Evolutionary conservation across 352 stramenopile genomes (phyloP), one percentile per base, ranked within the genome.

Genomic region (Peronosclerospora sorghi): DNA sequence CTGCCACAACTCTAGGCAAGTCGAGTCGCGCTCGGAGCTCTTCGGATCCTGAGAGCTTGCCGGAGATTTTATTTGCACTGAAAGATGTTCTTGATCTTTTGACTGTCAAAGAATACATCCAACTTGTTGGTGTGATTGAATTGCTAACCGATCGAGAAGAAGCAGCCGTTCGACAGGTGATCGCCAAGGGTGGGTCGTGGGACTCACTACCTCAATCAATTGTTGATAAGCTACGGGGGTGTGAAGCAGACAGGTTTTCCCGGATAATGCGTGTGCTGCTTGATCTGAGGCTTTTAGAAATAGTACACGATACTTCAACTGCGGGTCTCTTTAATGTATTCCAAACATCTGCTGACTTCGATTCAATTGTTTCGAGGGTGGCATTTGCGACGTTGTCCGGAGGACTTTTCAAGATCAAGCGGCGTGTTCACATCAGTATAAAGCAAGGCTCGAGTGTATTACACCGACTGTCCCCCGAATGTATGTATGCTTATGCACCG

Each of bases 341-440:
- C 20, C 68, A 65, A 17, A 58, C 58, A 15, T 75, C 73, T 0
- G 62, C 78, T 28, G 72, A 86, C 35, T 84, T 88, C 35, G 76
- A 88, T 45, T 65, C 71, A 13, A 68, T 80, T 28, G 75, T 88
- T 43, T 88, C 76, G 4, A 70, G 80, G 32, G 73, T 88, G 5
- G 76, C 76, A 8, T 85, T 80, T 45, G 71, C 73, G 9, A 86
- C 76, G 1, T 51, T 88, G 12, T 83, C 76, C 0, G 76, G 76
- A 17, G 76, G 76, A 5, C 34, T 86, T 8, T 82, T 88, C 32
- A 53, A 58, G 45, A 50, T 85, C 26, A 79, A 74, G 28, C 43
- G 65, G 14, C 57, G 43, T 30, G 68, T 57, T 36, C 54, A 48
- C 15, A 86, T 88, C 27, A 56, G 54, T 15, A 38, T 88, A 9